A percentile compares a stretch with the other conserved stretches of the same genome.
phyloP scores from a whole-genome alignment of 306 rosid genomes.

The Psophocarpus tetragonolobus region DNA sequence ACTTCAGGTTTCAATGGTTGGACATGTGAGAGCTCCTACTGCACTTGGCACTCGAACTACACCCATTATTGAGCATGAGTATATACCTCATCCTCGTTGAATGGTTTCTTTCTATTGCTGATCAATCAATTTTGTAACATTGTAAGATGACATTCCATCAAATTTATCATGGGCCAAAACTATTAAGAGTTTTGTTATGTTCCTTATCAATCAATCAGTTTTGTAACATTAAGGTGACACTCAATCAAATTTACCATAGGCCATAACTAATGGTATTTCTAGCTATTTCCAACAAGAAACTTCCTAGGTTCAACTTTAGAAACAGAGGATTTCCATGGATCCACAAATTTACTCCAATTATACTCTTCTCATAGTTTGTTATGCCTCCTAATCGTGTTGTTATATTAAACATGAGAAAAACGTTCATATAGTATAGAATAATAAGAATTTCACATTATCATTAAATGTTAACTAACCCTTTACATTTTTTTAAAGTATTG shows the following conservation, averaged over 20 bases:
- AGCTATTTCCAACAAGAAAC: slow-evolving; percentile 4
- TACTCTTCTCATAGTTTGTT: not conserved
- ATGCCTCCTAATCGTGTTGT: not conserved
- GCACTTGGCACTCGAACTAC: slow-evolving; percentile 68
- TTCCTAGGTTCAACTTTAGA: not conserved
- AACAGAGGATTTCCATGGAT: not conserved
- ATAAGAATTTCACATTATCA: too few species aligned
- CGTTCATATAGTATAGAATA: too few species aligned
- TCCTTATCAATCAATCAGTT: slow-evolving; percentile 33
- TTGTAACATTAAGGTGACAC: slow-evolving; percentile 49
- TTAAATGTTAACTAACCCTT: too few species aligned
- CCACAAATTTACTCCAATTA: not conserved
- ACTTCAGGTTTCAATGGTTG: slow-evolving; percentile 96
- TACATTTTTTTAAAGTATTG: too few species aligned
- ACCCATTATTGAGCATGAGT: slow-evolving; percentile 66
- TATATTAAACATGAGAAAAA: too few species aligned
- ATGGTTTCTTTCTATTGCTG: not conserved
- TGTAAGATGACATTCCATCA: slow-evolving; percentile 27
- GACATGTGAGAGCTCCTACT: slow-evolving; percentile 90
- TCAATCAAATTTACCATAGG: not conserved
- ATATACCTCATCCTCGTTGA: slow-evolving; percentile 58
- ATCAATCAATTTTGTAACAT: slow-evolving; percentile 52
- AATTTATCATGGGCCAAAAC: not conserved
- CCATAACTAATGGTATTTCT: slow-evolving; percentile 9
- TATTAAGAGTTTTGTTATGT: not conserved